Base-by-base conservation (phyloP, 78 protist species). In the Guillardia theta region DNA sequence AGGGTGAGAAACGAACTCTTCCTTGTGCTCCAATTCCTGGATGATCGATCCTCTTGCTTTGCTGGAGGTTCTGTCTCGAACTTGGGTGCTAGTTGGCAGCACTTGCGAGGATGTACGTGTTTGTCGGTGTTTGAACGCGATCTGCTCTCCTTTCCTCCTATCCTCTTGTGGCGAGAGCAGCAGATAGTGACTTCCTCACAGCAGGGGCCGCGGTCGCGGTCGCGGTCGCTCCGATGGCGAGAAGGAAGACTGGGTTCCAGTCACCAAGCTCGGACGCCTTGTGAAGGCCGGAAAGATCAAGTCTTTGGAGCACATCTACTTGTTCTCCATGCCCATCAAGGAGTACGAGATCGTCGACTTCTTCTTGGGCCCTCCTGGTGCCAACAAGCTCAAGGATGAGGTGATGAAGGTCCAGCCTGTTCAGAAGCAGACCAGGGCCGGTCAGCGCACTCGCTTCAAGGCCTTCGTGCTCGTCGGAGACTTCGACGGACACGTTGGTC, bases 381-480 rank as follows among this genome's bases (percentile, higher is more conserved):
- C 90, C 48, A 48, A 53, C 93, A 83, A 64, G 93, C 97, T 99
- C 62, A 96, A 98, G 98, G 99, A 99, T 70, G 99, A 99, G 95
- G 99, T 99, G 80, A 97, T 99, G 99, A 98, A 99, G 98, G 97
- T 99, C 97, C 93, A 93, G 95, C 98, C 99, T 92, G 99, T 99
- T 24, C 99, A 99, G 98, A 99, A 99, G 99, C 99, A 98, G 97
- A 98, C 99, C 92, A 94, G 97, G 93, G 99, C 99, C 97, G 99
- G 99, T 94, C 99, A 99, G 97, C 97, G 99, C 94, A 99, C 99
- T 87, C 97, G 99, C 95, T 99, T 99, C 99, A 99, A 99, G 98
- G 98, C 99, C 21, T 97, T 93, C 96, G 98, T 97, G 43, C 97
- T 94, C 10, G 95, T 97, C 54, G 99, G 98, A 18, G 99, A 99